A percentile compares a stretch with the other conserved stretches of the same genome.
Evolutionary conservation across 2,329 filamentous ascomycete species (phyloP).

Genomic region (Ascosphaera acerosa): DNA sequence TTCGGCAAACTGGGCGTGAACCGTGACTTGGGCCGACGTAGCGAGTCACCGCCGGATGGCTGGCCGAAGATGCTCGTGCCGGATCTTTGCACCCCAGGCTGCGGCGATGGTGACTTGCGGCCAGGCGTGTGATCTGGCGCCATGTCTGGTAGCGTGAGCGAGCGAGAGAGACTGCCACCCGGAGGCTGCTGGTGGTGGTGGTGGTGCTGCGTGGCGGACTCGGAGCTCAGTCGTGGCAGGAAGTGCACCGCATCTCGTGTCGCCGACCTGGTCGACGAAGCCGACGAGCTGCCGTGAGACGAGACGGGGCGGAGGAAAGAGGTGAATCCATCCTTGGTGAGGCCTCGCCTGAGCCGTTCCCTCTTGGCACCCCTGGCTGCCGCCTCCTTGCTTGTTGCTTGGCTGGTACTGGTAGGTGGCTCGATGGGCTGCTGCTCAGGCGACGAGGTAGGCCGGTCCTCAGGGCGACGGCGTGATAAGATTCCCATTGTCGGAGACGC

Average conservation of each 20-base stretch:
- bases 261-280: neutral
- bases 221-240: no score
- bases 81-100: neutral
- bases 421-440: neutral
- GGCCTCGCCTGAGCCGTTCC: conserved; percentile 1
- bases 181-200: no score
- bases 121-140: conserved; percentile 1
- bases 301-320: neutral
- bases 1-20: conserved; percentile 1
- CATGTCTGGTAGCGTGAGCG: conserved; percentile 1
- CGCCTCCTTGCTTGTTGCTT: no score
- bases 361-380: neutral
- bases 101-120: neutral
- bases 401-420: no score
- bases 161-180: neutral
- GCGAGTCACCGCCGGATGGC: neutral
- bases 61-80: neutral
- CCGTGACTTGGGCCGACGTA: neutral
- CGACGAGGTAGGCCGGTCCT: neutral
- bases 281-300: neutral
- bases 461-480: neutral
- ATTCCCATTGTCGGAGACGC: neutral
- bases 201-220: neutral
- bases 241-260: neutral
- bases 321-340: conserved; percentile 1